phyloP scores from a whole-genome alignment of 495 filamentous ascomycete species.

The Tirmania nivea region DNA sequence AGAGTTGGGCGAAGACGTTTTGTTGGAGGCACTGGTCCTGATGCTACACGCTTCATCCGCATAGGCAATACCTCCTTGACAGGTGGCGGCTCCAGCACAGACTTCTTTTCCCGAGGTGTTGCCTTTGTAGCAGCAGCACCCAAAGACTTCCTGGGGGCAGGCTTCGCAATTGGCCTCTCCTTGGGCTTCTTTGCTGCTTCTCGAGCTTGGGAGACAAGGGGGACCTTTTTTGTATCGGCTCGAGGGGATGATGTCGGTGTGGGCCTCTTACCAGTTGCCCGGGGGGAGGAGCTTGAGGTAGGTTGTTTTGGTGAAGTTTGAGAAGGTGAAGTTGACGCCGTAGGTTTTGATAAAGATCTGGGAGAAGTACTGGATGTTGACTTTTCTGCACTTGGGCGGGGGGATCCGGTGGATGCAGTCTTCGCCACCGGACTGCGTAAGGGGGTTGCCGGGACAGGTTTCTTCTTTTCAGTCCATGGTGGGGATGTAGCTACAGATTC shows the following conservation, averaged over 20 bases:
- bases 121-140: neutral
- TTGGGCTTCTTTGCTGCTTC: too few relatives aligned
- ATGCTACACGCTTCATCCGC: neutral
- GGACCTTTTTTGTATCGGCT: neutral
- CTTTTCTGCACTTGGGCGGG: too few relatives aligned
- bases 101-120: neutral
- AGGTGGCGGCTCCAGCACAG: neutral
- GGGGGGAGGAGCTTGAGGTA: neutral
- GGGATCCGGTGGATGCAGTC: too few relatives aligned
- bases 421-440: too few relatives aligned
- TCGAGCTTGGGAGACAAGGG: neutral
- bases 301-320: neutral
- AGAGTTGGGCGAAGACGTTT: slow-evolving; percentile 21
- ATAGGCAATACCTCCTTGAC: neutral
- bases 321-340: too few relatives aligned
- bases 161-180: neutral
- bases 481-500: too few relatives aligned
- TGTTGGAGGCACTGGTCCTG: slow-evolving; percentile 6
- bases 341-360: too few relatives aligned
- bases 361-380: too few relatives aligned
- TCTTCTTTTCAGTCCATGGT: too few relatives aligned
- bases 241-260: neutral
- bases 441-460: too few relatives aligned
- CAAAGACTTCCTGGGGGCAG: neutral
- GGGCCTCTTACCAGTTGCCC: neutral